These are phyloP conservation scores for Taxawa tesnikishii DNA, from an alignment of 2,329 filamentous ascomycete species.

Conservation along the genomic window DNA sequence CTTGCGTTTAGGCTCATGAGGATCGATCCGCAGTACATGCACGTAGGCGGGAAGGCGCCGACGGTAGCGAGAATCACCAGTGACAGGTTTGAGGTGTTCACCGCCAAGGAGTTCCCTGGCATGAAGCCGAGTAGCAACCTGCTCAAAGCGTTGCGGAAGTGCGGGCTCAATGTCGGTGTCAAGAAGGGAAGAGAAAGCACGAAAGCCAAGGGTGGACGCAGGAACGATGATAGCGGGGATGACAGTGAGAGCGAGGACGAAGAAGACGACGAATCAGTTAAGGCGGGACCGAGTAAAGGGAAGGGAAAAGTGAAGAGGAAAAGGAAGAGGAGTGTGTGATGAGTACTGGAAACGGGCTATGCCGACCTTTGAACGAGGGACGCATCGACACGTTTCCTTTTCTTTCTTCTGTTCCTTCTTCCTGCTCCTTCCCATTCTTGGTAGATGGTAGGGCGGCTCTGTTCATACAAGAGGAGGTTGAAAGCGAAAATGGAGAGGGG, in stretches of 20 bases:
- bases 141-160: slow-evolving; percentile 62
- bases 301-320: slow-evolving; percentile 2
- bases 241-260: slow-evolving; percentile 22
- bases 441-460: too few relatives aligned
- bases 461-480: too few relatives aligned
- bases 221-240: slow-evolving; percentile 24
- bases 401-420: too few relatives aligned
- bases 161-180: slow-evolving; percentile 73
- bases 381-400: too few relatives aligned
- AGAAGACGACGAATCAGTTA: slow-evolving; percentile 55
- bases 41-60: slow-evolving; percentile 37
- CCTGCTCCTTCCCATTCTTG: too few relatives aligned
- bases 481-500: too few relatives aligned
- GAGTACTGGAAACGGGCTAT: too few relatives aligned
- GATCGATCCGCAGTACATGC: slow-evolving; percentile 50
- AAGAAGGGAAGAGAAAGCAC: slow-evolving; percentile 67
- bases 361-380: too few relatives aligned
- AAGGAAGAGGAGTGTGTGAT: slow-evolving; percentile 3
- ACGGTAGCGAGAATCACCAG: slow-evolving; percentile 46
- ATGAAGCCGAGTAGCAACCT: slow-evolving; percentile 68
- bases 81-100: slow-evolving; percentile 67
- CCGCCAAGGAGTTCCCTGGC: slow-evolving; percentile 74
- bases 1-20: slow-evolving; percentile 63
- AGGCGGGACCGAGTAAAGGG: slow-evolving; percentile 48
- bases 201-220: slow-evolving; percentile 20